Percentiles rank a stretch among this genome's conserved stretches.
Conservation (phyloP, 2,329 filamentous ascomycete species). For the Alternaria sp. region DNA sequence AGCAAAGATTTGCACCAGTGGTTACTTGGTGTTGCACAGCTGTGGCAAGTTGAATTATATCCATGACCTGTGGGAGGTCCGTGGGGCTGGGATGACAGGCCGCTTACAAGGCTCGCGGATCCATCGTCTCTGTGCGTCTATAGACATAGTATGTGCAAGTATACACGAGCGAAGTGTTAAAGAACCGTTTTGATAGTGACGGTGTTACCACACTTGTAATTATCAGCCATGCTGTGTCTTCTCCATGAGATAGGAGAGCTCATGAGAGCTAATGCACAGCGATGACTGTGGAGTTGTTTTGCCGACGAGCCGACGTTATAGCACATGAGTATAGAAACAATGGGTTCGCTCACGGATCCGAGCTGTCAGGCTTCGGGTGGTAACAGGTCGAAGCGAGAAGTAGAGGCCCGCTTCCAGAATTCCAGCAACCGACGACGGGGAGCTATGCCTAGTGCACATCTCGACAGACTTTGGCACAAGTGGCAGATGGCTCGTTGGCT, state of each 20-base stretch:
- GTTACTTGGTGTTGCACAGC: slow-evolving; percentile 7
- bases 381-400: slow-evolving; percentile 1
- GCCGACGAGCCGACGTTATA: neutral
- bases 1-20: neutral
- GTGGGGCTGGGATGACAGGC: slow-evolving; percentile 18
- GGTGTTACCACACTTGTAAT: slow-evolving; percentile 15
- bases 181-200: slow-evolving; percentile 18
- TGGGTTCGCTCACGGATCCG: too few relatives aligned
- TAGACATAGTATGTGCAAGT: neutral
- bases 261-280: neutral
- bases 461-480: neutral
- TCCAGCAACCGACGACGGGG: neutral
- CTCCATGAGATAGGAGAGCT: slow-evolving; percentile 1
- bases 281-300: neutral
- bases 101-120: slow-evolving; percentile 23
- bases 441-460: neutral
- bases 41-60: neutral
- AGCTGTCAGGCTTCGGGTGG: slow-evolving; percentile 1
- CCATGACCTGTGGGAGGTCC: neutral
- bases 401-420: slow-evolving; percentile 4
- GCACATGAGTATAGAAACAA: neutral
- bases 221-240: slow-evolving; percentile 21
- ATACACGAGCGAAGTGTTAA: slow-evolving; percentile 8
- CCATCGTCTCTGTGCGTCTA: slow-evolving; percentile 2
- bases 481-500: neutral